Evolutionary conservation across 108 stramenopile genomes (phyloP), one percentile per base, ranked within the genome.

Genomic region (Phaeodactylum tricornutum): DNA sequence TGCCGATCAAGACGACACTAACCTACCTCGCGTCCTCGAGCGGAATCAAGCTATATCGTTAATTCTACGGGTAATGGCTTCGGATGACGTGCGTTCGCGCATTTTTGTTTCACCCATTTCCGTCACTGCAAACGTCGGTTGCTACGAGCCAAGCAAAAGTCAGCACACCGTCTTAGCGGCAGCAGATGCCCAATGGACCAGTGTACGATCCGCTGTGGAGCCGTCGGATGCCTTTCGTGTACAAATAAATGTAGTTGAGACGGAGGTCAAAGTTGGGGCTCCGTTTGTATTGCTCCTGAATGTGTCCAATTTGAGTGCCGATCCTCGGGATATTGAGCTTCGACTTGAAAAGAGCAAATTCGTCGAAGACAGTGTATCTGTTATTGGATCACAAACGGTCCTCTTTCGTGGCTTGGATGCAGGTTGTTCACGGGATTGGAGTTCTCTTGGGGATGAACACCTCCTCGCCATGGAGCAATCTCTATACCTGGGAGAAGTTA

Each of bases 371-470:
- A 64, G 29, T 32, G 49, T 28, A 11, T 74, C n/a, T n/a, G n/a
- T n/a, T n/a, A n/a, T n/a, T n/a, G n/a, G n/a, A n/a, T n/a, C 78
- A 27, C 80, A 79, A 52, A 66, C 77, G 19, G 83, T 81, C 53
- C 78, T 70, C 8, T 83, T 87, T 68, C 79, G 81, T 20, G 79
- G 79, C 7, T 81, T 75, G 79, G 81, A 81, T 84, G 4, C 64
- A 61, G 3, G 72, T 68, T 22, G 77, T 78, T 38, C 77, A 81
- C 43, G 77, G 79, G 66, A 81, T 78, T 3, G 79, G 77, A 14
- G 31, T 61, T 6, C 53, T 61, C 0, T 76, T 65, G 57, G 81
- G 6, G 76, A 81, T 52, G 62, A 84, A 40, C 75, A 81, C 35
- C 57, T 88, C 30, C 46, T 88, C 31, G 86, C 86, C 1, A 71